Conservation (phyloP, 257 asterid species). For the Nicotiana tabacum region DNA sequence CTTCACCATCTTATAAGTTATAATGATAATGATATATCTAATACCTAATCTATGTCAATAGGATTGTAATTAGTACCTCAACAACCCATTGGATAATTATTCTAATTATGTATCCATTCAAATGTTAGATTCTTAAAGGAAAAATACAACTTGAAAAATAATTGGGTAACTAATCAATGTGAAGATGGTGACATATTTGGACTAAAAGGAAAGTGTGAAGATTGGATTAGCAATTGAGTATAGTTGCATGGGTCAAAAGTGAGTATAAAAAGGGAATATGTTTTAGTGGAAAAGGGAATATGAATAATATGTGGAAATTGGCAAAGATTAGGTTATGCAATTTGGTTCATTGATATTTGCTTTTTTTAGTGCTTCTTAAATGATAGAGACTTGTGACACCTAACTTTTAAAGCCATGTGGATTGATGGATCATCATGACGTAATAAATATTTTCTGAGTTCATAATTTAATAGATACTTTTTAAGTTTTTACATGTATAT, state of each 20-base stretch:
- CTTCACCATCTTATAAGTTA: neutral
- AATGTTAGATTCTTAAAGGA: neutral
- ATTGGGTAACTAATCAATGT: neutral
- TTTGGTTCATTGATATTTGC: neutral
- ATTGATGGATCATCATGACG: neutral
- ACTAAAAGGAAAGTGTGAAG: neutral
- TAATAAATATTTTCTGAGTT: neutral
- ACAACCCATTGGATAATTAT: neutral
- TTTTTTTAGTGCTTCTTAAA: slow-evolving; percentile 4
- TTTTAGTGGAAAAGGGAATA: slow-evolving; percentile 10
- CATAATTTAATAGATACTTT: too few species aligned
- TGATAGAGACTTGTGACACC: neutral
- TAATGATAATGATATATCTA: too few species aligned
- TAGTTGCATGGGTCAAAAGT: slow-evolving; percentile 8
- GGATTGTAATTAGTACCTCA: neutral
- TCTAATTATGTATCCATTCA: neutral
- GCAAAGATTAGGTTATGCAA: neutral
- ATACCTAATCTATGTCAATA: too few species aligned
- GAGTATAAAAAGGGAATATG: neutral
- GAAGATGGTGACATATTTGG: neutral
- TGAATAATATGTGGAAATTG: slow-evolving; percentile 3
- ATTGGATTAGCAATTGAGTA: neutral
- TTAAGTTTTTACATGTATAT: too few species aligned
- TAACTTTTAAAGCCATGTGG: neutral
- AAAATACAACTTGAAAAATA: neutral